phyloP scores from a whole-genome alignment of 2,329 filamentous ascomycete genomes.

The Colletotrichum neosansevieriae region DNA sequence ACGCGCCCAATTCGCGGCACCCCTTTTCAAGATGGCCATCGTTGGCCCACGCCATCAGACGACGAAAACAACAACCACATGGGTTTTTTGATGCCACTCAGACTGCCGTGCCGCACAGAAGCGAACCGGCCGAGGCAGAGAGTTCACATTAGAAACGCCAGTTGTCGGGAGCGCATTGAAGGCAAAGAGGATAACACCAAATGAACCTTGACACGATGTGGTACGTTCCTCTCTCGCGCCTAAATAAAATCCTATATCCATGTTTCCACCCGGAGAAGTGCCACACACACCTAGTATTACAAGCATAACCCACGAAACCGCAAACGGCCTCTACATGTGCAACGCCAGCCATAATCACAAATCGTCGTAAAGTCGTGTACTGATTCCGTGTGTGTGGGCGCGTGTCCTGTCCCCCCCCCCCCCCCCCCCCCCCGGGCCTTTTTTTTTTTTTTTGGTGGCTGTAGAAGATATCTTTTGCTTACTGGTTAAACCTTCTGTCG shows the following conservation, averaged over 20 bases:
- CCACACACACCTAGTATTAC: constrained; percentile 26
- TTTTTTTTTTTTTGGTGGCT: constrained; percentile 3
- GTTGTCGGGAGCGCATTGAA: not conserved
- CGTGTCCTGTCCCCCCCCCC: no score
- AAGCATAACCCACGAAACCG: constrained; percentile 26
- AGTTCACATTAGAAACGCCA: constrained; percentile 30
- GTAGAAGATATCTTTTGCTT: not conserved
- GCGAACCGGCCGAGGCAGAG: constrained; percentile 21
- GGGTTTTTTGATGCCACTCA: constrained; percentile 3
- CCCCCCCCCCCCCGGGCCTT: no score
- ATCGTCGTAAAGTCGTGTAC: constrained; percentile 16
- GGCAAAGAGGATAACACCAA: not conserved
- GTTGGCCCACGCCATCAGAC: constrained; percentile 27
- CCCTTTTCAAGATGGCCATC: not conserved
- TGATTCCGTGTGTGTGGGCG: no score
- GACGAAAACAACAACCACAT: constrained; percentile 11
- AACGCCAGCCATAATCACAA: constrained; percentile 6
- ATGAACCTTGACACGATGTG: not conserved
- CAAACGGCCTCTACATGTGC: constrained; percentile 12
- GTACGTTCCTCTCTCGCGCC: not conserved
- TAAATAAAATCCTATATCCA: not conserved
- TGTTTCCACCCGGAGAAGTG: constrained; percentile 19
- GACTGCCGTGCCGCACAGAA: constrained; percentile 9
- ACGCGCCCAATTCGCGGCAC: not conserved
- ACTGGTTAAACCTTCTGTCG: constrained; percentile 18